Percentiles rank a stretch among this genome's conserved stretches.
These are phyloP conservation scores for Cercospora zeina DNA, from an alignment of 2,329 filamentous ascomycete species.

Conservation along the genomic window DNA sequence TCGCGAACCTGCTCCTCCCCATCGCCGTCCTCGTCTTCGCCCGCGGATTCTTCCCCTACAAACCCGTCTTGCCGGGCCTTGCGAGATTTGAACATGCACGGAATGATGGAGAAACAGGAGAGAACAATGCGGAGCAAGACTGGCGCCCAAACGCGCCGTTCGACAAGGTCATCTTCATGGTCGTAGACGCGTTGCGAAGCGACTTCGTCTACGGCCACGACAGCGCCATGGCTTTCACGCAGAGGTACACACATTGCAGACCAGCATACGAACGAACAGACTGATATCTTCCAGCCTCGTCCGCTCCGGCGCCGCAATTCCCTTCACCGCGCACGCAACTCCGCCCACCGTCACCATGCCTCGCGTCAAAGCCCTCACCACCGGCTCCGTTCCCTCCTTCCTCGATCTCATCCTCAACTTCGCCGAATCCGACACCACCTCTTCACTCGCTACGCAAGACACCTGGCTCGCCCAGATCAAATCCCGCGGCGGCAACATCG, in stretches of 20 bases:
- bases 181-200: slow-evolving; percentile 90
- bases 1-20: slow-evolving; percentile 76
- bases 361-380: slow-evolving; percentile 93
- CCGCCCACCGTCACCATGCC: slow-evolving; percentile 99
- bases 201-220: slow-evolving; percentile 85
- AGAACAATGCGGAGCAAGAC: not conserved
- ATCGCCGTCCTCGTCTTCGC: slow-evolving; percentile 70
- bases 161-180: slow-evolving; percentile 92
- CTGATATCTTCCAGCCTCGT: slow-evolving; percentile 64
- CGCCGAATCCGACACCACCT: slow-evolving; percentile 88
- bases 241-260: slow-evolving; percentile 62
- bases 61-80: slow-evolving; percentile 84
- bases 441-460: slow-evolving; percentile 83
- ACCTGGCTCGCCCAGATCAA: slow-evolving; percentile 96
- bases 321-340: slow-evolving; percentile 94
- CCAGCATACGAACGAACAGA: not conserved
- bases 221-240: slow-evolving; percentile 84
- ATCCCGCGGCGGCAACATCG: slow-evolving; percentile 70
- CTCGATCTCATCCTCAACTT: slow-evolving; percentile 96
- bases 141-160: slow-evolving; percentile 66
- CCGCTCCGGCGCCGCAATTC: slow-evolving; percentile 76
- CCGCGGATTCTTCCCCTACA: slow-evolving; percentile 95
- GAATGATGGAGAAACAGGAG: slow-evolving; percentile 15
- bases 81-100: slow-evolving; percentile 50
- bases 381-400: slow-evolving; percentile 96